Evolutionary conservation across 495 filamentous ascomycete genomes (phyloP).

Genomic region (Aspergillus haitiensis): DNA sequence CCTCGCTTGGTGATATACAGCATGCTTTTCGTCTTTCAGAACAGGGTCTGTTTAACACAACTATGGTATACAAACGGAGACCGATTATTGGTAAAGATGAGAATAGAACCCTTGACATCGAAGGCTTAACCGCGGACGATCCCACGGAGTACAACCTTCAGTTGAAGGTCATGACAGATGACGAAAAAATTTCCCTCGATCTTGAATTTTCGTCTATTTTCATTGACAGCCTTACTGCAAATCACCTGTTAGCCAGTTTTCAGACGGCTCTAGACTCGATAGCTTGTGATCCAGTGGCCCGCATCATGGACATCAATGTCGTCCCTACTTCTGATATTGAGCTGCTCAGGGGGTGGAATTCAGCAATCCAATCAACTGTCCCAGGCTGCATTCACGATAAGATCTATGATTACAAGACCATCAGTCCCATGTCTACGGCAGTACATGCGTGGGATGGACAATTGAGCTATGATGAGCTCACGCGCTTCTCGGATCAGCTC

Average conservation of each 20-base stretch:
- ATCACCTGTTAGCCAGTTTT: constrained; percentile 4
- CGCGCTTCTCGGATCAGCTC: constrained; percentile 31
- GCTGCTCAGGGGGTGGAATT: constrained; percentile 6
- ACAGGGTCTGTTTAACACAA: constrained; percentile 15
- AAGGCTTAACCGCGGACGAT: constrained; percentile 8
- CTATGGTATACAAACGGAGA: constrained; percentile 15
- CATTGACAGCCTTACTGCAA: constrained; percentile 1
- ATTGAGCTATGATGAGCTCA: constrained; percentile 39
- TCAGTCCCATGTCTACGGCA: background rate
- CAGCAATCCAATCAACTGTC: background rate
- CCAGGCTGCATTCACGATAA: constrained; percentile 6
- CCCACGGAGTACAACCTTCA: constrained; percentile 16
- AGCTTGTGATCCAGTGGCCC: background rate
- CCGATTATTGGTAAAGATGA: background rate
- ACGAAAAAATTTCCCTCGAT: background rate
- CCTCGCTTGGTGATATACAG: constrained; percentile 19
- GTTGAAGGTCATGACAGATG: constrained; percentile 9
- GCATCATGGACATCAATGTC: constrained; percentile 1
- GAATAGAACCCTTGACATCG: constrained; percentile 5
- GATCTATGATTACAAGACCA: background rate
- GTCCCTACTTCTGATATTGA: constrained; percentile 2
- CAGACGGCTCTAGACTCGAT: constrained; percentile 3
- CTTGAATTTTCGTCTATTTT: constrained; percentile 14
- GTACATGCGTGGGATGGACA: constrained; percentile 31
- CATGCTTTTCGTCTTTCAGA: constrained; percentile 14